phyloP scores from a whole-genome alignment of 73 alveolate genomes.

The Blepharisma japonicum region DNA sequence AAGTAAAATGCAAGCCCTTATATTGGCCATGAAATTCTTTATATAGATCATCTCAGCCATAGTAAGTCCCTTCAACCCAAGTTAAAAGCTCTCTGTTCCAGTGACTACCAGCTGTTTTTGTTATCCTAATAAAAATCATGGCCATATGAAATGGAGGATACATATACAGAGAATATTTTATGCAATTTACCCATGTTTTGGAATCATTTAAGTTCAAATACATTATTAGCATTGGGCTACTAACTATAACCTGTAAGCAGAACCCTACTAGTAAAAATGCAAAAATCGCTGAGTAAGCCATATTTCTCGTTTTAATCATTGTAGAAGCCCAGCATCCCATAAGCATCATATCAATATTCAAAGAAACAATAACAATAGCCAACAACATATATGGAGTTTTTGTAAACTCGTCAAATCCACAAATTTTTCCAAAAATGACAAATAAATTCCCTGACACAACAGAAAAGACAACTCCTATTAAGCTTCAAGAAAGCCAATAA shows the following conservation, averaged over 20 bases:
- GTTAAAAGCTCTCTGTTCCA: slow-evolving; percentile 46
- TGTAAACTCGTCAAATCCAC: slow-evolving; percentile 45
- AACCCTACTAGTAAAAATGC: slow-evolving; percentile 48
- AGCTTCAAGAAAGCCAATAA: slow-evolving; percentile 60
- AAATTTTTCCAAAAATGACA: slow-evolving; percentile 35
- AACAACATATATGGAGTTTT: slow-evolving; percentile 54
- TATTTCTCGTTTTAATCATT: slow-evolving; percentile 41
- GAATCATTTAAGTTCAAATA: slow-evolving; percentile 39
- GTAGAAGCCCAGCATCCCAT: slow-evolving; percentile 45
- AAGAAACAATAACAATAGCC: slow-evolving; percentile 35
- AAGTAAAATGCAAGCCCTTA: no score
- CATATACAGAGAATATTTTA: slow-evolving; percentile 34
- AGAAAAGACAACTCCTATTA: slow-evolving; percentile 36
- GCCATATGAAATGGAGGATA: slow-evolving; percentile 59
- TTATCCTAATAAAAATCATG: slow-evolving; percentile 37
- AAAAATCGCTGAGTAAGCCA: slow-evolving; percentile 51
- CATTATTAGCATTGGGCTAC: slow-evolving; percentile 39
- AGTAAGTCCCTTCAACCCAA: slow-evolving; percentile 56
- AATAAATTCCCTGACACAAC: slow-evolving; percentile 36
- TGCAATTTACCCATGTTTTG: slow-evolving; percentile 35
- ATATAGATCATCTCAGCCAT: slow-evolving; percentile 21
- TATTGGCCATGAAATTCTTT: no score
- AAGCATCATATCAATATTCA: slow-evolving; percentile 37
- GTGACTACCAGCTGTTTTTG: slow-evolving; percentile 44
- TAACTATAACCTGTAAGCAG: slow-evolving; percentile 40